phyloP scores from a whole-genome alignment of 2,329 filamentous ascomycete genomes.

The Aspergillus hiratsukae region DNA sequence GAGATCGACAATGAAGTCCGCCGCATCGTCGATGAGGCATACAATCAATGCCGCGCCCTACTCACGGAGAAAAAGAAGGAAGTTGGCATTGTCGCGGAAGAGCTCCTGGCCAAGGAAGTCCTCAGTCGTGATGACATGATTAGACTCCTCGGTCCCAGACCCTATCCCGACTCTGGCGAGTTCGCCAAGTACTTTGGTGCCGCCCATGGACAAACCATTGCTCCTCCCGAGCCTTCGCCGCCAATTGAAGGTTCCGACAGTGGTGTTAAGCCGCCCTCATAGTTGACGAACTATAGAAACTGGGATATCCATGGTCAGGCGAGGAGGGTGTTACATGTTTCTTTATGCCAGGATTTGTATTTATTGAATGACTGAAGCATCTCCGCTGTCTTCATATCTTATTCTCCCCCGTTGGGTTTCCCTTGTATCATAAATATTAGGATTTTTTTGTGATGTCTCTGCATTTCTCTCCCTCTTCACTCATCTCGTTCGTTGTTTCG shows the following conservation, averaged over 20 bases:
- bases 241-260: conserved; percentile 42
- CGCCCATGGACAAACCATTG: conserved; percentile 46
- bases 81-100: conserved; percentile 85
- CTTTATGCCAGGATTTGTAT: conserved; percentile 19
- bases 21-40: conserved; percentile 85
- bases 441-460: conserved; percentile 9
- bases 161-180: conserved; percentile 79
- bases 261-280: conserved; percentile 9
- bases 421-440: conserved; percentile 24
- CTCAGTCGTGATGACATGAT: conserved; percentile 89
- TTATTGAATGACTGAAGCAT: conserved; percentile 24
- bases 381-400: conserved; percentile 22
- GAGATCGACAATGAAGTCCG: conserved; percentile 89
- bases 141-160: conserved; percentile 74
- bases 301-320: not conserved
- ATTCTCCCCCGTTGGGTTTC: conserved; percentile 11
- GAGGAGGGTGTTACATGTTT: not conserved
- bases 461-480: conserved; percentile 6
- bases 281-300: not conserved
- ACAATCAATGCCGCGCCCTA: conserved; percentile 82
- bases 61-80: conserved; percentile 82
- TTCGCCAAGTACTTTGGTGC: conserved; percentile 90
- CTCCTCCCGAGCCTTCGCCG: conserved; percentile 42
- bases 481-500: not conserved
- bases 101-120: conserved; percentile 87